A percentile compares a stretch with the other conserved stretches of the same genome.
These are phyloP conservation scores for Cladophialophora exuberans DNA, from an alignment of 2,329 filamentous ascomycete genomes.

Conservation along the genomic window DNA sequence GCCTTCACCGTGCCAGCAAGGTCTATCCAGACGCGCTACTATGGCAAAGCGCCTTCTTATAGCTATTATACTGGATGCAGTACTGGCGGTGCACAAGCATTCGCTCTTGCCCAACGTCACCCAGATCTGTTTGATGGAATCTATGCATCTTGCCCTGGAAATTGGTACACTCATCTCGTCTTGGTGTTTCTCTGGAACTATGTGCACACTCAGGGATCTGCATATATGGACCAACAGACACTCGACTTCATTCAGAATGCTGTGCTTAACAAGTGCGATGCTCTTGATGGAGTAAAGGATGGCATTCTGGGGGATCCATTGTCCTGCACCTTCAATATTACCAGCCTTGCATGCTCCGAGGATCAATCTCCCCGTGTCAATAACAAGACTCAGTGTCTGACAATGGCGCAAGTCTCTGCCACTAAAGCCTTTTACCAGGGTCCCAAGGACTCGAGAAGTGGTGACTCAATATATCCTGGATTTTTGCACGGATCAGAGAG, in stretches of 20 bases:
- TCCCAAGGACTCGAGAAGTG: conserved; percentile 32
- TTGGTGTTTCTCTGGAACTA: neutral
- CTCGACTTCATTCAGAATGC: neutral
- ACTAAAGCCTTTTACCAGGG: conserved; percentile 25
- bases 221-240: neutral
- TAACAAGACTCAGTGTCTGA: neutral
- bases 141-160: conserved; percentile 31
- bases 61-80: conserved; percentile 62
- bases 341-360: conserved; percentile 22
- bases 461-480: conserved; percentile 43
- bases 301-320: conserved; percentile 29
- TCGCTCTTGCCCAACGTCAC: conserved; percentile 47
- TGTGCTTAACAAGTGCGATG: conserved; percentile 35
- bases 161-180: conserved; percentile 5
- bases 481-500: conserved; percentile 46
- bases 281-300: conserved; percentile 33
- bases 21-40: neutral
- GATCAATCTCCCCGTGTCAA: conserved; percentile 25
- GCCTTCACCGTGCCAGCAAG: neutral
- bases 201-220: neutral
- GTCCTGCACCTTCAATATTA: conserved; percentile 12
- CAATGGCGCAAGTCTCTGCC: neutral
- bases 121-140: conserved; percentile 34
- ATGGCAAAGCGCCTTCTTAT: conserved; percentile 12
- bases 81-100: conserved; percentile 61